Base-by-base conservation (phyloP, 2,329 filamentous ascomycete species). In the Xylaria sp. region DNA sequence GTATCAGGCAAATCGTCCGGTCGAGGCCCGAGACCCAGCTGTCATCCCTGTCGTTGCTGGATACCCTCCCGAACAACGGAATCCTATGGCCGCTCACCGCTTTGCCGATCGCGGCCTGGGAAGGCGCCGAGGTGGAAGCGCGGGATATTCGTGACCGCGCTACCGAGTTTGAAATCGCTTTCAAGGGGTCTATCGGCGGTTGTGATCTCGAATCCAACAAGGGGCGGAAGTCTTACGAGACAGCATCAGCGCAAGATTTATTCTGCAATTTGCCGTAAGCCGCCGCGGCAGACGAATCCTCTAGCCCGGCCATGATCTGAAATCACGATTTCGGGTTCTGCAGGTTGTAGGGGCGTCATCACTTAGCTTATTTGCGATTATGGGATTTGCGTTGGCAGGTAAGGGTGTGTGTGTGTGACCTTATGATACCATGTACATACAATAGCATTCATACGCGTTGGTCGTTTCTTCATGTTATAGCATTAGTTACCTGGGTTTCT, bases 121-220 rank as follows among this genome's bases (percentile, higher is more conserved):
- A 88, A 25, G 91, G 91, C 1, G 75, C 79, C 19, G 66, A 69
- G n/a, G 75, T 79, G 10, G 74, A 73, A 2, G 65, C 78, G 1
- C 72, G 70, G 4, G 77, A 78, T 0, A 66, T 87, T 2, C 77
- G 78, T 7, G 70, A 73, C 1, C 74, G 76, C 2, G 83, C 87
- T 2, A 63, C 74, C 0, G 77, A 81, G 5, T 92, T 88, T 70
- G 78, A 84, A 4, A 70, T 76, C 0, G 70, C 79, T 13, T 94
- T 95, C 71, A 84, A 87, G 43, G 75, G 77, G 53, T 78, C 85
- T 3, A 82, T 92, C 13, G 92, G 92, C n/a, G 85, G 84, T 0
- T 96, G 92, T 70, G 73, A 67, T 47, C 5, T 51, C 57, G 56
- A 70, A 11, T 72, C 25, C 72, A 70, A 58, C 71, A 66, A 64